These are phyloP conservation scores for Colletotrichum eleusines DNA, from an alignment of 2,329 filamentous ascomycete species.

Conservation along the genomic window DNA sequence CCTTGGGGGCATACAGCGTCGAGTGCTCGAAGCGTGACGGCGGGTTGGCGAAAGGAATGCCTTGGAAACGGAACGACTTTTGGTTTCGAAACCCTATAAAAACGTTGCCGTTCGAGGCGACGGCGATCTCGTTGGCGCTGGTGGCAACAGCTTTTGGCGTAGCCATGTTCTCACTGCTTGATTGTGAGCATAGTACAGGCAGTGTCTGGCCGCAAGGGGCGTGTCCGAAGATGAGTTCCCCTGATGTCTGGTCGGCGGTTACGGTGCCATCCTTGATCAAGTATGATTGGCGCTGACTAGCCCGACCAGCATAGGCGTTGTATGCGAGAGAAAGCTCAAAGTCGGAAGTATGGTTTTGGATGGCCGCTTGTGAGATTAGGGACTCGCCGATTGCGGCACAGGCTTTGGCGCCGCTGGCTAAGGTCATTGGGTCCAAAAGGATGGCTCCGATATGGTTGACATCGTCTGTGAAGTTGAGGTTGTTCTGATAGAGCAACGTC, in stretches of 20 bases:
- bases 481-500: background rate
- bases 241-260: background rate
- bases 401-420: background rate
- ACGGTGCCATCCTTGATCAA: background rate
- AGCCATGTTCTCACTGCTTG: background rate
- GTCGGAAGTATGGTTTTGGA: background rate
- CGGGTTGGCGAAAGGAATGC: background rate
- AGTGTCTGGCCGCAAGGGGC: background rate
- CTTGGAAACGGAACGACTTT: background rate
- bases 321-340: background rate
- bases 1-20: background rate
- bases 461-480: background rate
- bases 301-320: background rate
- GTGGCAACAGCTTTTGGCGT: background rate
- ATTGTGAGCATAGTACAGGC: background rate
- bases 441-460: background rate
- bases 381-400: background rate
- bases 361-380: background rate
- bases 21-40: background rate
- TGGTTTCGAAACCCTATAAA: background rate
- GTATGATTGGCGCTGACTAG: background rate
- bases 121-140: background rate
- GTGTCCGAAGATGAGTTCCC: background rate
- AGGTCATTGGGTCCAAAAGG: background rate
- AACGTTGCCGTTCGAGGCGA: background rate